Conservation (phyloP, 2,329 filamentous ascomycete species). For the Cyanodermella asteris region DNA sequence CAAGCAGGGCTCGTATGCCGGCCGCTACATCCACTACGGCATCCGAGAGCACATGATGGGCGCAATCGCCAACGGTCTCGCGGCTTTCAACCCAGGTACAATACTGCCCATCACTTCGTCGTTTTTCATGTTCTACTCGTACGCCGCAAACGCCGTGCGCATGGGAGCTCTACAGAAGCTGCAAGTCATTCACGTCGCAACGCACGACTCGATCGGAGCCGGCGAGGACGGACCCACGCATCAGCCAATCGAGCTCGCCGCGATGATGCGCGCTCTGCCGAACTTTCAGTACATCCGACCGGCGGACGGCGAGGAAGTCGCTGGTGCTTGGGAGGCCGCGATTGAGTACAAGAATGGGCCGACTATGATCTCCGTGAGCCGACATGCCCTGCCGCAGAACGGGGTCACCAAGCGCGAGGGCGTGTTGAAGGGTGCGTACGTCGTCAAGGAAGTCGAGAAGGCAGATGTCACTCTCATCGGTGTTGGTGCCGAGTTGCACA, state of each 20-base stretch:
- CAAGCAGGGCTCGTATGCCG: conserved; percentile 30
- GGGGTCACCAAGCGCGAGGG: conserved; percentile 16
- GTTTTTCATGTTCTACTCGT: conserved; percentile 43
- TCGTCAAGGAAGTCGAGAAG: conserved; percentile 15
- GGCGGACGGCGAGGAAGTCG: conserved; percentile 33
- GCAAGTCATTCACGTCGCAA: conserved; percentile 36
- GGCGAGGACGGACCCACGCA: conserved; percentile 42
- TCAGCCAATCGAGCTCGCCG: conserved; percentile 35
- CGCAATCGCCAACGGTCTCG: conserved; percentile 61
- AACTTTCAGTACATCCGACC: conserved; percentile 40
- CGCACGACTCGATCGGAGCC: conserved; percentile 37
- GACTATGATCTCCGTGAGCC: conserved; percentile 22
- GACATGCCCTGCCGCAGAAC: conserved; percentile 20
- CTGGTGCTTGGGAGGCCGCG: conserved; percentile 21
- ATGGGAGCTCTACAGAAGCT: conserved; percentile 37
- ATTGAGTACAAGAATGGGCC: conserved; percentile 18
- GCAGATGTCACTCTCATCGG: conserved; percentile 26
- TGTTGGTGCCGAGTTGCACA: conserved; percentile 27
- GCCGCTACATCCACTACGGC: conserved; percentile 33
- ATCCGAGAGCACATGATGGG: conserved; percentile 40
- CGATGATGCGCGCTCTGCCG: conserved; percentile 40
- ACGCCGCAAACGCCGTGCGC: conserved; percentile 34
- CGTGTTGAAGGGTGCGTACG: conserved; percentile 20
- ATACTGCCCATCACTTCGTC: conserved; percentile 35
- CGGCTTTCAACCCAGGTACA: conserved; percentile 32